These are phyloP conservation scores for Groenewaldozyma auringiensis DNA, from an alignment of 1,139 yeast species.

Conservation along the genomic window DNA sequence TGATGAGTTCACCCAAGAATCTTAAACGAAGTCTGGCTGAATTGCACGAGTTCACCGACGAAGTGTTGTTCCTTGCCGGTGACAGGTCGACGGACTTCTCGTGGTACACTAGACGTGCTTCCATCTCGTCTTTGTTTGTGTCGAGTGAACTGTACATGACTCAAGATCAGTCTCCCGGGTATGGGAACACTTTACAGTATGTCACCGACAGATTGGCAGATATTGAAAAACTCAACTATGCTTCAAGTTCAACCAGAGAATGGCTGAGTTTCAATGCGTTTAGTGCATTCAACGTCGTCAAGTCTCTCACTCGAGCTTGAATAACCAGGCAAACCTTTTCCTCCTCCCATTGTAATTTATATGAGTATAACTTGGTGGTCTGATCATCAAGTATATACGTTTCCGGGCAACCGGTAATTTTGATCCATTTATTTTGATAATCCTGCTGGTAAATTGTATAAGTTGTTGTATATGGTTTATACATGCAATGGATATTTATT, in stretches of 20 bases:
- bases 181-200: slow-evolving; percentile 51
- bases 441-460: too few species aligned
- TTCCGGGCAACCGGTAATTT: too few species aligned
- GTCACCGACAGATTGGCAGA: slow-evolving; percentile 55
- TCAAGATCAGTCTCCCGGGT: slow-evolving; percentile 57
- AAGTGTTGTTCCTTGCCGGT: slow-evolving; percentile 70
- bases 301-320: slow-evolving; percentile 35
- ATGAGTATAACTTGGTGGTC: too few species aligned
- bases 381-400: too few species aligned
- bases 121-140: slow-evolving; percentile 63
- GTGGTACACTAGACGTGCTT: slow-evolving; percentile 85
- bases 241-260: slow-evolving; percentile 59
- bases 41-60: slow-evolving; percentile 71
- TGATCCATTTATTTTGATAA: too few species aligned
- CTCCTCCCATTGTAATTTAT: too few species aligned
- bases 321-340: too few species aligned
- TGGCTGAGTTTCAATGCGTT: slow-evolving; percentile 69
- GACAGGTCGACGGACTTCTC: slow-evolving; percentile 79
- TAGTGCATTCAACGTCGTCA: slow-evolving; percentile 57
- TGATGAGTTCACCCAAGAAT: slow-evolving; percentile 50
- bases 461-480: neutral
- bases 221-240: slow-evolving; percentile 48
- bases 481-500: neutral
- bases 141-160: slow-evolving; percentile 71
- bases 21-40: slow-evolving; percentile 49